Evolutionary conservation across 2,329 filamentous ascomycete genomes (phyloP).

Genomic region (Pestalotiopsis sp.): DNA sequence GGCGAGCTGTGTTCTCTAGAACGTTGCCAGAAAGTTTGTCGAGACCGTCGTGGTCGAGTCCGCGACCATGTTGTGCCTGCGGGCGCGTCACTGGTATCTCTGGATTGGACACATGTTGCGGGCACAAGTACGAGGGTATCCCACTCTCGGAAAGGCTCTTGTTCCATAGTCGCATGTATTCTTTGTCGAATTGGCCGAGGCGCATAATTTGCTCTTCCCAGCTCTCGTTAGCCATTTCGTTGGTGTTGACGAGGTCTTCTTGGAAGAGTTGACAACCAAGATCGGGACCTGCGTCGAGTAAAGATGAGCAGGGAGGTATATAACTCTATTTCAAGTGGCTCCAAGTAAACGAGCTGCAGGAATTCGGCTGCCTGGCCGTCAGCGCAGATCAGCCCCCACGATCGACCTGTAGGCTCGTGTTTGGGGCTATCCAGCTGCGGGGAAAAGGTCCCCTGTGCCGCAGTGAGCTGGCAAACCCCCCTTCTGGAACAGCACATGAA

Average conservation of each 20-base stretch:
- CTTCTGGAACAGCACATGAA: not conserved
- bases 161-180: too few relatives aligned
- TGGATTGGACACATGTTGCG: too few relatives aligned
- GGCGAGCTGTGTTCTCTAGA: too few relatives aligned
- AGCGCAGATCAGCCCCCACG: not conserved
- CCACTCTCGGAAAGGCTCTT: not conserved
- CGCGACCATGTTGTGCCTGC: too few relatives aligned
- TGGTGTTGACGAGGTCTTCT: not conserved
- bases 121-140: too few relatives aligned
- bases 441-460: not conserved
- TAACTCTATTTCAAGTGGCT: not conserved
- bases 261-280: not conserved
- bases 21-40: too few relatives aligned
- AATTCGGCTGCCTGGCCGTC: conserved; percentile 6
- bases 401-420: not conserved
- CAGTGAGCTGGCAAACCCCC: not conserved
- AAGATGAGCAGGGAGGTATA: not conserved
- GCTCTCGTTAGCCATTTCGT: not conserved
- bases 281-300: too few relatives aligned
- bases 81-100: too few relatives aligned
- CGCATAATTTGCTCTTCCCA: too few relatives aligned
- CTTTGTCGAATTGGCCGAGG: too few relatives aligned
- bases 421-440: not conserved
- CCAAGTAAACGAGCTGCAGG: not conserved
- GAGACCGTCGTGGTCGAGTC: too few relatives aligned